phyloP scores from a whole-genome alignment of 1,139 yeast species.

The Candida anutae region DNA sequence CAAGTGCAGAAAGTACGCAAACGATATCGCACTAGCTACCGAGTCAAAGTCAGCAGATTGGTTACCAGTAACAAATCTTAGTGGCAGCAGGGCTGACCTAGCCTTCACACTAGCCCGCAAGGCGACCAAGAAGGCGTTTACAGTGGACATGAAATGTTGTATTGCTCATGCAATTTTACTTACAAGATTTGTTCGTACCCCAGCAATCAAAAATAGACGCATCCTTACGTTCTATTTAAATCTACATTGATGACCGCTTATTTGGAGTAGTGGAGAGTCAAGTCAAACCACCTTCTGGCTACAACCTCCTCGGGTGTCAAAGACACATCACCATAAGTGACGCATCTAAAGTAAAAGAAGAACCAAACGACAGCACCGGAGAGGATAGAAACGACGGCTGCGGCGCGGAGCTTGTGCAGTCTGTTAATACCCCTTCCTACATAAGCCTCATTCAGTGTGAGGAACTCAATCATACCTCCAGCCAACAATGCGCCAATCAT shows the following conservation, averaged over 20 bases:
- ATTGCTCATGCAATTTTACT: no score
- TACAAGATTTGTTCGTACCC: no score
- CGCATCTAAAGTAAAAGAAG: slow-evolving; percentile 72
- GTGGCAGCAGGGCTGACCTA: slow-evolving; percentile 10
- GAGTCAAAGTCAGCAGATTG: slow-evolving; percentile 87
- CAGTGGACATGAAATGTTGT: no score
- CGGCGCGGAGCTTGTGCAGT: slow-evolving; percentile 19
- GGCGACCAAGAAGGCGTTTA: slow-evolving; percentile 15
- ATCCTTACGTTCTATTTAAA: no score
- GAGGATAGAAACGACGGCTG: slow-evolving; percentile 30
- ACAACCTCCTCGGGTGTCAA: slow-evolving; percentile 57
- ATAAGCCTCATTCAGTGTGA: slow-evolving; percentile 16
- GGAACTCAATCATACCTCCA: slow-evolving; percentile 75
- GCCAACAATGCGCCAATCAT: slow-evolving; percentile 77
- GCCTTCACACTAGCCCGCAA: slow-evolving; percentile 13
- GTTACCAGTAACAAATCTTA: slow-evolving; percentile 67
- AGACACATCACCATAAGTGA: slow-evolving; percentile 74
- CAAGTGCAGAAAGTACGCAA: slow-evolving; percentile 48
- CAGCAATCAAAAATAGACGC: no score
- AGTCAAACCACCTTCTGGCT: slow-evolving; percentile 75
- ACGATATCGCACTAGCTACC: slow-evolving; percentile 64
- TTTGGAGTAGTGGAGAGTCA: slow-evolving; percentile 78
- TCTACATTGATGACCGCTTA: slow-evolving; percentile 16
- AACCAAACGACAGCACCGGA: slow-evolving; percentile 48
- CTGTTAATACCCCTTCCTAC: slow-evolving; percentile 3